Conservation (phyloP, 2,329 filamentous ascomycete species). For the Colletotrichum sp. region DNA sequence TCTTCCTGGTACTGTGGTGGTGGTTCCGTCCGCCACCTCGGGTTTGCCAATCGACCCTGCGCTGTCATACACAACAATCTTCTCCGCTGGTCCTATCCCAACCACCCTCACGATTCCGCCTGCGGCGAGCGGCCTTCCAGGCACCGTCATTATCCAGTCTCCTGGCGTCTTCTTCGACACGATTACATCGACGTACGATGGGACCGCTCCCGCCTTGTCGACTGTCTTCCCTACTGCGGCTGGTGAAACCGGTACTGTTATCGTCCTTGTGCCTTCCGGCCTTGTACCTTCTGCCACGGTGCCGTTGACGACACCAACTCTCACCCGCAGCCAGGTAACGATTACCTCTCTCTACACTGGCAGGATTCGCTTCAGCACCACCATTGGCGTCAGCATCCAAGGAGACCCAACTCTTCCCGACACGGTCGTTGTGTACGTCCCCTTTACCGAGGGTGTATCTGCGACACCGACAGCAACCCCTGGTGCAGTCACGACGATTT, state of each 20-base stretch:
- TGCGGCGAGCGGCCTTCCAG: not conserved
- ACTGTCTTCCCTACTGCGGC: not conserved
- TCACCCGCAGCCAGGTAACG: not conserved
- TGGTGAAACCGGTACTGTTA: not conserved
- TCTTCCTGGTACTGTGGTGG: not conserved
- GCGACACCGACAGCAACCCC: not conserved
- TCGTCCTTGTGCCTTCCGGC: not conserved
- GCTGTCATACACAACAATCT: not conserved
- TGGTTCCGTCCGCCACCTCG: not conserved
- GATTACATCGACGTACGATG: not conserved
- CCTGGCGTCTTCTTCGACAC: not conserved
- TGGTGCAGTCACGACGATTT: not conserved
- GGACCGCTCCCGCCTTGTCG: not conserved
- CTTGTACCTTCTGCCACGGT: not conserved
- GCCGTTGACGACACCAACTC: not conserved
- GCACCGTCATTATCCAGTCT: not conserved
- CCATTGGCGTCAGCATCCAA: not conserved
- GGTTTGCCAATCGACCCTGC: not conserved
- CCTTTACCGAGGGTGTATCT: not conserved
- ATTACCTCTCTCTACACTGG: not conserved
- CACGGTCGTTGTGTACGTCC: not conserved
- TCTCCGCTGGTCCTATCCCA: not conserved
- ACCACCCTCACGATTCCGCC: not conserved
- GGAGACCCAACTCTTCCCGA: not conserved
- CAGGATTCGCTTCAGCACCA: not conserved